Evolutionary conservation across 1,284 basidiomycete genomes (phyloP).

Genomic region (Moesziomyces parantarcticus): DNA sequence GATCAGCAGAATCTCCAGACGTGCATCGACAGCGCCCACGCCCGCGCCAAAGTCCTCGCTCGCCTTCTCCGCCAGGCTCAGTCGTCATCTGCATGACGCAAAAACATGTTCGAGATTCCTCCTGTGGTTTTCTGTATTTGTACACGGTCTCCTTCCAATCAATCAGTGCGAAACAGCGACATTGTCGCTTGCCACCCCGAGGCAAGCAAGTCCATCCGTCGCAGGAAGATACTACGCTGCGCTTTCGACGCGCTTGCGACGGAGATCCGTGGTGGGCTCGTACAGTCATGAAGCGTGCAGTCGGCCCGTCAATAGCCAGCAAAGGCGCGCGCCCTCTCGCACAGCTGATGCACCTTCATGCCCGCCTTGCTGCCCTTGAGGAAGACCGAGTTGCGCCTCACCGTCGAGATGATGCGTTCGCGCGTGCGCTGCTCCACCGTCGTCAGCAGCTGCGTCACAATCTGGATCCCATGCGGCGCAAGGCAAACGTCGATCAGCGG

Average conservation of each 20-base stretch:
- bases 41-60: constrained; percentile 18
- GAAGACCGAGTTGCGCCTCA: constrained; percentile 61
- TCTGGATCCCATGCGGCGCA: constrained; percentile 62
- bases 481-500: constrained; percentile 62
- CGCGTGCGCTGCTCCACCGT: constrained; percentile 50
- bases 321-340: constrained; percentile 65
- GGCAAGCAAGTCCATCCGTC: not conserved
- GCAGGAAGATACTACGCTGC: constrained; percentile 2
- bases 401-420: constrained; percentile 57
- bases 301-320: constrained; percentile 48
- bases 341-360: constrained; percentile 63
- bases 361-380: constrained; percentile 66
- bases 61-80: constrained; percentile 23
- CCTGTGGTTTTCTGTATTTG: constrained; percentile 25
- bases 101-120: not conserved
- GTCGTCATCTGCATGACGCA: constrained; percentile 1
- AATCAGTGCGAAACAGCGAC: not conserved
- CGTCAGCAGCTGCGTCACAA: constrained; percentile 67
- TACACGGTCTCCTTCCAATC: constrained; percentile 15
- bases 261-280: no score
- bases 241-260: no score
- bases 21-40: constrained; percentile 32
- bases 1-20: constrained; percentile 36
- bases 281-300: no score
- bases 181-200: no score